These are phyloP conservation scores for Leccinum incarnatum DNA, from an alignment of 768 basidiomycete genomes.

Conservation along the genomic window DNA sequence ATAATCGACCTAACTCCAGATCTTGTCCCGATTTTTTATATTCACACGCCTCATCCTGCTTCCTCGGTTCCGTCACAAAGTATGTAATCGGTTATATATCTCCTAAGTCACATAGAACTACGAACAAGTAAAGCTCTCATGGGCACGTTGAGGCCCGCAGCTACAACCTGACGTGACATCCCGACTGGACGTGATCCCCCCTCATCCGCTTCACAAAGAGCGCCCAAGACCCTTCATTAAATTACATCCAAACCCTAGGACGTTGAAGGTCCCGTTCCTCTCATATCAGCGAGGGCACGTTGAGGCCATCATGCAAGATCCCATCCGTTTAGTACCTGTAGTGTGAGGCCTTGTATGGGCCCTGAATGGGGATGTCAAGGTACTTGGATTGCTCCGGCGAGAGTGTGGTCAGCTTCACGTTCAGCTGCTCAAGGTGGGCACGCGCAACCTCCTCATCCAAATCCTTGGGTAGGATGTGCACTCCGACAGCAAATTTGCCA, in stretches of 20 bases:
- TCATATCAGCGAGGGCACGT: constrained; percentile 67
- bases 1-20: constrained; percentile 16
- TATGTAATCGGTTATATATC: not conserved
- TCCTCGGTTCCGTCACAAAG: not conserved
- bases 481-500: constrained; percentile 91
- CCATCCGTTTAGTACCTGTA: constrained; percentile 46
- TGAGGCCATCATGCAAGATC: constrained; percentile 58
- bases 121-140: not conserved
- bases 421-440: constrained; percentile 87
- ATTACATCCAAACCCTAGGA: constrained; percentile 48
- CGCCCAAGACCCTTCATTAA: constrained; percentile 48
- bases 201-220: constrained; percentile 37
- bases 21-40: constrained; percentile 14
- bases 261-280: constrained; percentile 66
- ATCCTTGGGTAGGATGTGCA: constrained; percentile 98
- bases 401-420: constrained; percentile 88
- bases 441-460: constrained; percentile 99
- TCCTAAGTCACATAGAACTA: not conserved
- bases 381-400: constrained; percentile 76
- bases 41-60: constrained; percentile 5
- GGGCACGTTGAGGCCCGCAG: constrained; percentile 39
- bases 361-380: constrained; percentile 84
- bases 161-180: constrained; percentile 11
- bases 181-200: constrained; percentile 17
- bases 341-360: constrained; percentile 74